Conservation (phyloP, 225 moss, liverwort and hornwort genomes). For the Sphagnum tenellum region DNA sequence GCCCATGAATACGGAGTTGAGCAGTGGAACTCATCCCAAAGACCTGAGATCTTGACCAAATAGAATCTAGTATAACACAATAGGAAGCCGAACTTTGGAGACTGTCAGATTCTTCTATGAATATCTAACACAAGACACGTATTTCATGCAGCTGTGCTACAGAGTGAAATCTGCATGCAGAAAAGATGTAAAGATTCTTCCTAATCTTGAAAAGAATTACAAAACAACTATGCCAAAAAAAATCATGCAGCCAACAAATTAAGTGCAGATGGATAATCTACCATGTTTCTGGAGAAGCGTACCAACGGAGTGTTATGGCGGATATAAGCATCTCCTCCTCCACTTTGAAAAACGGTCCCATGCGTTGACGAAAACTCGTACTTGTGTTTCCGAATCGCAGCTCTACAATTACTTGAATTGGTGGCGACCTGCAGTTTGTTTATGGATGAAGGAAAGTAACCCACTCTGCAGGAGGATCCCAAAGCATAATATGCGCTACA, state of each 20-base stretch:
- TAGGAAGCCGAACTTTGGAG: too few species aligned
- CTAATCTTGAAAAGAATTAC: neutral
- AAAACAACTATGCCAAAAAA: neutral
- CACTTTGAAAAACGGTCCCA: too few species aligned
- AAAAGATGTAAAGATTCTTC: neutral
- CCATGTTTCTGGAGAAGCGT: constrained; percentile 11
- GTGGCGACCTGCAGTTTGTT: constrained; percentile 16
- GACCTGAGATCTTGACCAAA: too few species aligned
- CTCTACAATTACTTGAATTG: constrained; percentile 5
- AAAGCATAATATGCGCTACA: constrained; percentile 17
- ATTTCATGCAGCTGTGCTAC: too few species aligned
- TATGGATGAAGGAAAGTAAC: constrained; percentile 24
- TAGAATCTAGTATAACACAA: too few species aligned
- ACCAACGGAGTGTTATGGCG: constrained; percentile 19
- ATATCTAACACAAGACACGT: too few species aligned
- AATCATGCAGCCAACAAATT: neutral
- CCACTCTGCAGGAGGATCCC: constrained; percentile 20
- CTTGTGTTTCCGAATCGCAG: constrained; percentile 1
- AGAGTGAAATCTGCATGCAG: too few species aligned
- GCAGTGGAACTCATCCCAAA: too few species aligned
- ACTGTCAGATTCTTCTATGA: too few species aligned
- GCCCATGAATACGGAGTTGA: too few species aligned
- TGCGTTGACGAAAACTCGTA: too few species aligned
- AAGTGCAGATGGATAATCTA: constrained; percentile 5
- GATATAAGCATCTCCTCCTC: constrained; percentile 2